Evolutionary conservation across 352 stramenopile genomes (phyloP).

Genomic region (Thraustochytrium sp.): DNA sequence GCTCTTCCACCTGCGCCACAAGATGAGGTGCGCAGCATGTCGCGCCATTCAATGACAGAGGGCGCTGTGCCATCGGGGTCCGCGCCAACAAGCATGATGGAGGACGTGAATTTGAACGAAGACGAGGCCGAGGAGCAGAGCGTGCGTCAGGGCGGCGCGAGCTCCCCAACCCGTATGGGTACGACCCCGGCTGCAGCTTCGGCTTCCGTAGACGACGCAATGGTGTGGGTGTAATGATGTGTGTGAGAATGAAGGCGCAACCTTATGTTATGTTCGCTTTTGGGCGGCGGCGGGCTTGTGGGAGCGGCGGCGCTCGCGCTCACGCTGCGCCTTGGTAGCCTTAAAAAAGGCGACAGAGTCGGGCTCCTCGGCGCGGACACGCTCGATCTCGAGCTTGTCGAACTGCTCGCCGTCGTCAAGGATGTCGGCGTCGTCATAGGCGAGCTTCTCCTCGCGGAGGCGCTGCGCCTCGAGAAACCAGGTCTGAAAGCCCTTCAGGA

Average conservation of each 20-base stretch:
- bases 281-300: not conserved
- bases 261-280: too few relatives aligned
- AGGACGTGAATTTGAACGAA: too few relatives aligned
- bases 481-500: constrained; percentile 12
- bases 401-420: constrained; percentile 83
- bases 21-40: too few relatives aligned
- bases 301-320: not conserved
- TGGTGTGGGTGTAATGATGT: not conserved
- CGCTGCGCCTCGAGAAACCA: constrained; percentile 61
- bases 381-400: constrained; percentile 78
- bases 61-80: too few relatives aligned
- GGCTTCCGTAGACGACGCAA: not conserved
- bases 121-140: too few relatives aligned
- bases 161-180: too few relatives aligned
- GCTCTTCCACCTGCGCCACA: too few relatives aligned
- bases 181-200: not conserved
- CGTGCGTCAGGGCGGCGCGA: too few relatives aligned
- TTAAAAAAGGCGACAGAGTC: constrained; percentile 85
- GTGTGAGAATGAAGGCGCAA: not conserved
- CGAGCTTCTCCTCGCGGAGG: constrained; percentile 67
- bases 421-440: constrained; percentile 65
- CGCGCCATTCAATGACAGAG: too few relatives aligned
- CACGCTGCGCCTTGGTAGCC: constrained; percentile 50
- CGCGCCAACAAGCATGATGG: too few relatives aligned
- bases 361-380: constrained; percentile 71